Evolutionary conservation across 768 basidiomycete genomes (phyloP).

Genomic region (Hygrophoropsis aurantiaca): DNA sequence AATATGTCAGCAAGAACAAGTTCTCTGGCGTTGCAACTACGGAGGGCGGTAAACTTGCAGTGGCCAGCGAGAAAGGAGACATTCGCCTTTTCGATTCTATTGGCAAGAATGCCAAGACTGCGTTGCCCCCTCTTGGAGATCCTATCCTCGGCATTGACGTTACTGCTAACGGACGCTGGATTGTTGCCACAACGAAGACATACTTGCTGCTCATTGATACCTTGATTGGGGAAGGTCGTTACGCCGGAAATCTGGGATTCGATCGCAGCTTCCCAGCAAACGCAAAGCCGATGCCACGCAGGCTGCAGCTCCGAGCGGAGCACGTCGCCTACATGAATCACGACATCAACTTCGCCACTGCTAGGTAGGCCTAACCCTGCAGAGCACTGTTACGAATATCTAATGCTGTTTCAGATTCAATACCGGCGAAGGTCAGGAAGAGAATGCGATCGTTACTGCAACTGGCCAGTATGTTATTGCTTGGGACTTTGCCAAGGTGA

Average conservation of each 20-base stretch:
- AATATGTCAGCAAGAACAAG: constrained; percentile 92
- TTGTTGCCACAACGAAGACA: constrained; percentile 93
- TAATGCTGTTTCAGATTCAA: constrained; percentile 69
- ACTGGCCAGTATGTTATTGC: constrained; percentile 91
- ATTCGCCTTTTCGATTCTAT: constrained; percentile 93
- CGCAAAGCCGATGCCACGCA: constrained; percentile 87
- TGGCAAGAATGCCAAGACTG: constrained; percentile 99
- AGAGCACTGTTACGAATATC: constrained; percentile 8
- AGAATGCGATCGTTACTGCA: constrained; percentile 95
- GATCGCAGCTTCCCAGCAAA: constrained; percentile 94
- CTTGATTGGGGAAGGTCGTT: constrained; percentile 87
- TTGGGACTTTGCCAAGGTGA: constrained; percentile 97
- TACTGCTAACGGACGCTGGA: constrained; percentile 89
- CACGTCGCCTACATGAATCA: constrained; percentile 95
- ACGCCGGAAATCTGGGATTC: constrained; percentile 82
- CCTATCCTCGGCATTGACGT: constrained; percentile 95
- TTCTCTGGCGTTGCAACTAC: constrained; percentile 95
- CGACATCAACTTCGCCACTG: constrained; percentile 85
- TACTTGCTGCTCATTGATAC: constrained; percentile 95
- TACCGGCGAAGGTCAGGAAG: constrained; percentile 80
- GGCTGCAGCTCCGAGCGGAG: constrained; percentile 84
- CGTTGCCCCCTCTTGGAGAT: constrained; percentile 91
- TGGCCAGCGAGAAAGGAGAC: constrained; percentile 96
- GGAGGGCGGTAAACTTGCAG: constrained; percentile 80
- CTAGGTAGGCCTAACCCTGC: constrained; percentile 55